phyloP scores from a whole-genome alignment of 2,329 filamentous ascomycete genomes.

The Penicillium verrucosum region DNA sequence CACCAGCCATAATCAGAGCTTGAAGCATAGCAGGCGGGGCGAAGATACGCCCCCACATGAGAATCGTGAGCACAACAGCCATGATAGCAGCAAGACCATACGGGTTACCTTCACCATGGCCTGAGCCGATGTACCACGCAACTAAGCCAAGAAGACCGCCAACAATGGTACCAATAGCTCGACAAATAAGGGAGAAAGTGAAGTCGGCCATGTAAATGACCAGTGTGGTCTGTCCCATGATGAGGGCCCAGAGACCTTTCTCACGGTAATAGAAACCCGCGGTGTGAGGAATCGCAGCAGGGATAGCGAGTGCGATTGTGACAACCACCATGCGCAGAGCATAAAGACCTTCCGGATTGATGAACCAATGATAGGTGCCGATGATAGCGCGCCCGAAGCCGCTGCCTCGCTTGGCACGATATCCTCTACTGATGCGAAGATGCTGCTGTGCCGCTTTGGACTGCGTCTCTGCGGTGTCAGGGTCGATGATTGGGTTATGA shows the following conservation, averaged over 20 bases:
- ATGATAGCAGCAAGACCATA: constrained; percentile 49
- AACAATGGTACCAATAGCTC: constrained; percentile 45
- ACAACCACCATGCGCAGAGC: constrained; percentile 49
- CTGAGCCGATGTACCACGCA: constrained; percentile 53
- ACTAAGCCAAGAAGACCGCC: constrained; percentile 49
- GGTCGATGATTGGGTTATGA: constrained; percentile 22
- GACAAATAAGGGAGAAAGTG: constrained; percentile 44
- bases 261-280: constrained; percentile 53
- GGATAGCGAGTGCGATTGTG: constrained; percentile 46
- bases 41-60: constrained; percentile 39
- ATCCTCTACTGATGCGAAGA: constrained; percentile 38
- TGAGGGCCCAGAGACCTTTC: constrained; percentile 53
- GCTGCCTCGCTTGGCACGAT: constrained; percentile 27
- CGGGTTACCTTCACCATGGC: constrained; percentile 47
- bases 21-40: constrained; percentile 30
- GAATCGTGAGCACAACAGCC: constrained; percentile 29
- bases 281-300: constrained; percentile 41
- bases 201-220: constrained; percentile 54
- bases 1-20: constrained; percentile 39
- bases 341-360: constrained; percentile 46
- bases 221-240: constrained; percentile 51
- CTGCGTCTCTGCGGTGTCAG: constrained; percentile 29
- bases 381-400: constrained; percentile 28
- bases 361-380: constrained; percentile 42
- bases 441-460: constrained; percentile 37